Evolutionary conservation across 345 rosid species (phyloP).

Genomic region (Eucalyptus virginea): DNA sequence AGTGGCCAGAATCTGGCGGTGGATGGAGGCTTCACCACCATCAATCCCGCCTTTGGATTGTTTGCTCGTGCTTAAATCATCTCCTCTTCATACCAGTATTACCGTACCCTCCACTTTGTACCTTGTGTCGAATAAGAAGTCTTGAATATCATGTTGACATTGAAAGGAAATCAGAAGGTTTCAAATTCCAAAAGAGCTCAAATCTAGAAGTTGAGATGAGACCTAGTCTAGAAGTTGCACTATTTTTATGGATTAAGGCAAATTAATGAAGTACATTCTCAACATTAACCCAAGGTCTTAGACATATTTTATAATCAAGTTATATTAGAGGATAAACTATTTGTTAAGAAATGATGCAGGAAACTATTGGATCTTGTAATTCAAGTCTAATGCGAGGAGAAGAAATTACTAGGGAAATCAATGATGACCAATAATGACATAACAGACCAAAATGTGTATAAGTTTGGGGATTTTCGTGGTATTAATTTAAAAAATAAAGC

Average conservation of each 20-base stretch:
- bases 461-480: no score
- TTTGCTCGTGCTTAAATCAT: neutral
- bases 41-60: neutral
- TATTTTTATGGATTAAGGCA: neutral
- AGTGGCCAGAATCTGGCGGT: constrained; percentile 1
- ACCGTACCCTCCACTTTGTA: neutral
- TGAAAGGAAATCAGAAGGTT: neutral
- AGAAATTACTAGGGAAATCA: neutral
- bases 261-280: neutral
- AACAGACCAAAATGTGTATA: neutral
- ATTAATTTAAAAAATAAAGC: no score
- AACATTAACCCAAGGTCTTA: neutral
- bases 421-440: neutral
- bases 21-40: neutral
- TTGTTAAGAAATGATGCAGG: neutral
- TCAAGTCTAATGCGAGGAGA: neutral
- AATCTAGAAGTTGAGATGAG: neutral
- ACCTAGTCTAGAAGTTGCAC: neutral
- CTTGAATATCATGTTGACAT: neutral
- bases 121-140: neutral
- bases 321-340: neutral
- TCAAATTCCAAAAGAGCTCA: neutral
- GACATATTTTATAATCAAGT: neutral
- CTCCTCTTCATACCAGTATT: neutral
- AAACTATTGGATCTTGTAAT: neutral